A percentile compares a stretch with the other conserved stretches of the same genome.
Evolutionary conservation across 352 stramenopile genomes (phyloP).

Genomic region (Phytophthora pseudosyringae): DNA sequence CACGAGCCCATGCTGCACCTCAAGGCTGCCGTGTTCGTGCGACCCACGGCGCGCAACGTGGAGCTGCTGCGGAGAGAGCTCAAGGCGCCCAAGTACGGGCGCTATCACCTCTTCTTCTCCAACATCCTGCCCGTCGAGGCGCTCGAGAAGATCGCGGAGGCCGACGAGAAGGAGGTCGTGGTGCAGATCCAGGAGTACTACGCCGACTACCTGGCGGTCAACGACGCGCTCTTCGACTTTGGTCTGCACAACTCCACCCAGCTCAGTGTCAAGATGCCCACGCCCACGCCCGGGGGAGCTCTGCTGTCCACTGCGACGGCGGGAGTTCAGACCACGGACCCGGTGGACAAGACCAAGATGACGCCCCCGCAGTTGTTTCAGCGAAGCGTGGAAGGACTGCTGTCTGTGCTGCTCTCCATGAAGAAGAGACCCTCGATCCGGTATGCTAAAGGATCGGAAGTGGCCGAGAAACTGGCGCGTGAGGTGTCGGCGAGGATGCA

Average conservation of each 20-base stretch:
- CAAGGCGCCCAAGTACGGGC: slow-evolving; percentile 93
- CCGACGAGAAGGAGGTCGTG: slow-evolving; percentile 95
- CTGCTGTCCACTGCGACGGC: slow-evolving; percentile 50
- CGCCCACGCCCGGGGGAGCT: slow-evolving; percentile 24
- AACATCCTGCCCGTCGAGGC: slow-evolving; percentile 95
- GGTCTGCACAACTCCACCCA: slow-evolving; percentile 84
- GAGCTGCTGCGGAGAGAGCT: slow-evolving; percentile 94
- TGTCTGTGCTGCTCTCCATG: slow-evolving; percentile 95
- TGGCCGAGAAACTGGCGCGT: slow-evolving; percentile 93
- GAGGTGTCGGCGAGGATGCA: slow-evolving; percentile 96
- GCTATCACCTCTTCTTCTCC: slow-evolving; percentile 99
- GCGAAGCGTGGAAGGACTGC: slow-evolving; percentile 93
- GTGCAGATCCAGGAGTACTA: slow-evolving; percentile 99
- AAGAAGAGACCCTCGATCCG: slow-evolving; percentile 97
- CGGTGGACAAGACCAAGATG: slow-evolving; percentile 41
- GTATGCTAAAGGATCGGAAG: slow-evolving; percentile 94
- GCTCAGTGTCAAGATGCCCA: slow-evolving; percentile 59
- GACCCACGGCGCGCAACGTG: slow-evolving; percentile 93
- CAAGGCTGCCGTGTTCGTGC: slow-evolving; percentile 95
- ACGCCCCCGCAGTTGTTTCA: slow-evolving; percentile 72
- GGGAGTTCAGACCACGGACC: slow-evolving; percentile 50
- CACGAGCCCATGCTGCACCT: slow-evolving; percentile 93
- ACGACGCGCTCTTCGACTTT: slow-evolving; percentile 98
- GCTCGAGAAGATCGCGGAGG: slow-evolving; percentile 95
- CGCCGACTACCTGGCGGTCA: slow-evolving; percentile 98